Evolutionary conservation across 2,329 filamentous ascomycete genomes (phyloP).

Genomic region (Mycosphaerella sp.): DNA sequence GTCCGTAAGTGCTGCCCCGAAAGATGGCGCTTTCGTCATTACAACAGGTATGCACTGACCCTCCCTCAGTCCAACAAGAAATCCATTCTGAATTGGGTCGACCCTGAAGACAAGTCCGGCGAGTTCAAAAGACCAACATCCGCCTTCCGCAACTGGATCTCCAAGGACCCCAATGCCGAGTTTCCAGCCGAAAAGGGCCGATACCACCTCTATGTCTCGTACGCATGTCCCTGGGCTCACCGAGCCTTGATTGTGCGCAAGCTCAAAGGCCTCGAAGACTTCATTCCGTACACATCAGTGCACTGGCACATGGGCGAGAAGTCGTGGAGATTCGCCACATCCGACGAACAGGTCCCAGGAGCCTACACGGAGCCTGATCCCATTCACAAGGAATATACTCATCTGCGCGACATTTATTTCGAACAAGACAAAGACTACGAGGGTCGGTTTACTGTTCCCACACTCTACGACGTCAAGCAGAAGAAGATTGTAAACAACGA

Average conservation of each 20-base stretch:
- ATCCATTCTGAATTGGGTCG: constrained; percentile 75
- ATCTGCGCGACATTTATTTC: constrained; percentile 77
- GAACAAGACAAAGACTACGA: constrained; percentile 62
- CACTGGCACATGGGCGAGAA: constrained; percentile 80
- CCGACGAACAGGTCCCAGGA: constrained; percentile 54
- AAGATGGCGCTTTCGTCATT: constrained; percentile 1
- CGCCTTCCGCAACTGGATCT: constrained; percentile 75
- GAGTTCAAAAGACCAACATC: constrained; percentile 89
- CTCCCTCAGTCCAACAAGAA: constrained; percentile 21
- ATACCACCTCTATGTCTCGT: constrained; percentile 93
- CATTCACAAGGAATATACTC: constrained; percentile 60
- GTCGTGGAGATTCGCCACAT: constrained; percentile 76
- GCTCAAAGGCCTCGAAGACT: constrained; percentile 85
- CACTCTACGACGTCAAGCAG: constrained; percentile 72
- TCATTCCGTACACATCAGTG: constrained; percentile 73
- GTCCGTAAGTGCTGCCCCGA: constrained; percentile 11
- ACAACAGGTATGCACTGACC: constrained; percentile 9
- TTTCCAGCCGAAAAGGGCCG: constrained; percentile 82
- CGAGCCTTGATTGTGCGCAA: constrained; percentile 80
- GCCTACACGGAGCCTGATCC: constrained; percentile 56
- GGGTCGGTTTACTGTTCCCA: constrained; percentile 81
- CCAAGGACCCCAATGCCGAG: constrained; percentile 61
- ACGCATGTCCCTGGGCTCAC: constrained; percentile 92
- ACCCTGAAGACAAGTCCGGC: constrained; percentile 68
- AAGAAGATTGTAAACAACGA: constrained; percentile 84